Evolutionary conservation across 2,329 filamentous ascomycete genomes (phyloP), one percentile per base, ranked within the genome.

Genomic region (Hirsutella thompsonii): DNA sequence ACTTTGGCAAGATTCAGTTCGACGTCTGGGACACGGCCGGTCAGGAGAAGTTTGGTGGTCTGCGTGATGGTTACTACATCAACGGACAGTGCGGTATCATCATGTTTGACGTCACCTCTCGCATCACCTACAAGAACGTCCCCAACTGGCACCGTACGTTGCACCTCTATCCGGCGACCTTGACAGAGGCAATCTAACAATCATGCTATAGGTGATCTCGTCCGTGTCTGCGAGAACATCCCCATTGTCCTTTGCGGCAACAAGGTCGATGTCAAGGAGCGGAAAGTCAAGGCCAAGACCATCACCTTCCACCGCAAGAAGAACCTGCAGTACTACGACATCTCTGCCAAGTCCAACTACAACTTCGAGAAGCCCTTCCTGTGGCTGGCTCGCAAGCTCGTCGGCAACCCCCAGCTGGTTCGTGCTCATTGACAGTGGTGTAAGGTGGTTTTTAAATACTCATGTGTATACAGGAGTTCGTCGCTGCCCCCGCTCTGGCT

Each of bases 271-370:
- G 92, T 98, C 52, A 98, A 98, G 84, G 92, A 98, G 80, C 87
- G 92, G 69, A 98, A 98, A 75, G 92, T 98, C 64, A 98, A 98
- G 82, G 92, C 92, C 63, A 98, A 98, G 86, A 93, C 90, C 64
- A 98, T 98, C 70, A 98, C 92, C 53, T 98, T 98, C 85, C 92
- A 98, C 79, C 87, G 92, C 72, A 98, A 98, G 86, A 98, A 98
- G 83, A 98, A 96, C 72, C 82, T 98, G 40, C 92, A 98, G 72
- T 98, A 96, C 80, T 98, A 98, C 78, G 92, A 96, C 58, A 96
- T 96, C 66, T 95, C 88, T 34, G 92, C 92, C 69, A 98, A 96
- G 77, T 95, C 89, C 62, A 96, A 96, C 79, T 96, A 98, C 75
- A 96, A 96, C 81, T 96, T 96, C 68, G 90, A 96, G 82, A 98